phyloP scores from a whole-genome alignment of 495 filamentous ascomycete species.

The Hyaloscypha finlandica region DNA sequence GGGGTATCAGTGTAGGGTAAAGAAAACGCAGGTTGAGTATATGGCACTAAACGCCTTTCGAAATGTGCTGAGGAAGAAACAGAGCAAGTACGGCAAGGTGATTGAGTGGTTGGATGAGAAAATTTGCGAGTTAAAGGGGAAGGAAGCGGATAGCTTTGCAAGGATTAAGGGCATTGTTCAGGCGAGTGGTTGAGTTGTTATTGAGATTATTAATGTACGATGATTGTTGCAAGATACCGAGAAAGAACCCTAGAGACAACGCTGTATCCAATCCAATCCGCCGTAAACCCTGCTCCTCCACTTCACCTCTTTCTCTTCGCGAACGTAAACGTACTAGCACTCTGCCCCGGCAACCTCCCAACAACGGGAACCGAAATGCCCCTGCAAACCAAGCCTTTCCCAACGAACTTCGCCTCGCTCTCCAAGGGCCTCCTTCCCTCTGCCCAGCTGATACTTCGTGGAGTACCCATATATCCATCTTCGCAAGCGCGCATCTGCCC shows the following conservation, averaged over 20 bases:
- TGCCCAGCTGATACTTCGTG: slow-evolving; percentile 25
- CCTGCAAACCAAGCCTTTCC: slow-evolving; percentile 25
- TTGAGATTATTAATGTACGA: background rate
- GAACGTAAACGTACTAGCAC: too few relatives aligned
- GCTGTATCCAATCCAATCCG: too few relatives aligned
- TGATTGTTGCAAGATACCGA: background rate
- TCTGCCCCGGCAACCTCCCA: too few relatives aligned
- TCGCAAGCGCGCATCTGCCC: slow-evolving; percentile 35
- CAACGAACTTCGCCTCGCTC: slow-evolving; percentile 44
- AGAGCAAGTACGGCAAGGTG: slow-evolving; percentile 62
- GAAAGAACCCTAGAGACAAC: too few relatives aligned
- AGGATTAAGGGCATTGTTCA: slow-evolving; percentile 1
- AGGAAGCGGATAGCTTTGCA: slow-evolving; percentile 4
- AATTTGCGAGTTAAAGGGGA: slow-evolving; percentile 35
- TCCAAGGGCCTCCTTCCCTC: slow-evolving; percentile 44
- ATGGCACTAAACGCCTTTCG: slow-evolving; percentile 67
- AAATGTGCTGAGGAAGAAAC: slow-evolving; percentile 65
- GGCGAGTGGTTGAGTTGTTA: background rate
- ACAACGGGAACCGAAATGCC: too few relatives aligned
- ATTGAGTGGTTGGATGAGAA: slow-evolving; percentile 63
- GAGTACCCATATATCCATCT: slow-evolving; percentile 41
- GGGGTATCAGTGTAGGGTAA: slow-evolving; percentile 59
- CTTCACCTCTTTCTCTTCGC: too few relatives aligned
- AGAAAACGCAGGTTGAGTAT: slow-evolving; percentile 68
- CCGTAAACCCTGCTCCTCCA: too few relatives aligned